Conservation (phyloP, 2,329 filamentous ascomycete species). For the Pyrenophora graminea region DNA sequence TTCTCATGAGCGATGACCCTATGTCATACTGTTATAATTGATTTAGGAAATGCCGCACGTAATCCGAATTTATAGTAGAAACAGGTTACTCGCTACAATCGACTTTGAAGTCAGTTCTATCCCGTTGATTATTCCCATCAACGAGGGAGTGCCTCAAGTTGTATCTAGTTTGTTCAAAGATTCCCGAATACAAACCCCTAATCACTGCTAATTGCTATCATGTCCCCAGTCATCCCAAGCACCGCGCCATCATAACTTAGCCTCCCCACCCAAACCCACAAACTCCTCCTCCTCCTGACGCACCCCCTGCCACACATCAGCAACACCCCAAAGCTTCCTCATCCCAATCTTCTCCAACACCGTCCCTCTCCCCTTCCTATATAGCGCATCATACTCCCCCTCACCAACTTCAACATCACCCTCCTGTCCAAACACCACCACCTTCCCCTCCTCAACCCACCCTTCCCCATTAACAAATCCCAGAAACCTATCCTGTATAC, state of each 20-base stretch:
- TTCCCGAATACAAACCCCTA: too few species aligned
- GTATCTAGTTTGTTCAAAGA: too few species aligned
- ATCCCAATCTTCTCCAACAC: constrained; percentile 26
- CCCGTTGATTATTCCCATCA: too few species aligned
- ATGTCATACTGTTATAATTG: too few species aligned
- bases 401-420: constrained; percentile 20
- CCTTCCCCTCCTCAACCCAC: constrained; percentile 24
- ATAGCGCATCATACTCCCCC: constrained; percentile 28
- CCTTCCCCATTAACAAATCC: constrained; percentile 29
- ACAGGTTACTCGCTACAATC: too few species aligned
- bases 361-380: constrained; percentile 27
- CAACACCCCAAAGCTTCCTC: constrained; percentile 29
- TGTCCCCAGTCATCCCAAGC: too few species aligned
- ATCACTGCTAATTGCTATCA: too few species aligned
- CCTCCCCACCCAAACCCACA: background rate
- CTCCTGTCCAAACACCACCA: constrained; percentile 26
- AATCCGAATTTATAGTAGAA: too few species aligned
- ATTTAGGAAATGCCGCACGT: too few species aligned
- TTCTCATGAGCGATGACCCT: too few species aligned
- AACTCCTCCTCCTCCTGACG: constrained; percentile 20
- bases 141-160: too few species aligned
- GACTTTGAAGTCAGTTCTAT: too few species aligned
- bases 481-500: constrained; percentile 34
- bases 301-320: constrained; percentile 38
- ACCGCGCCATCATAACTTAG: constrained; percentile 4